These are phyloP conservation scores for Zostera marina DNA, from an alignment of 116 monocot species.

Conservation along the genomic window DNA sequence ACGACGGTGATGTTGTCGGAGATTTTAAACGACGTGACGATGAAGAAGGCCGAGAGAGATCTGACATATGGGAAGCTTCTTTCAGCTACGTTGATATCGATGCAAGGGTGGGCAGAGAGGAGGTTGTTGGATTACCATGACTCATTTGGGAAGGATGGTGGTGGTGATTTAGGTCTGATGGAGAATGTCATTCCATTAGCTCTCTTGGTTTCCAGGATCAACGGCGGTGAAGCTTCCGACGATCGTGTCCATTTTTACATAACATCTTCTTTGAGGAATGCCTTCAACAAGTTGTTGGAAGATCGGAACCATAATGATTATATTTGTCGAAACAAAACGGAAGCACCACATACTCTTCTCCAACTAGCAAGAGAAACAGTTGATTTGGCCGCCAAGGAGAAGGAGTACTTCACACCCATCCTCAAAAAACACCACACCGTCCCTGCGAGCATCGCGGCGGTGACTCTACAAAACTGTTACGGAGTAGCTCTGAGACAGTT, in stretches of 20 bases:
- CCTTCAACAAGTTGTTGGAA: conserved; percentile 62
- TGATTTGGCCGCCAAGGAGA: conserved; percentile 37
- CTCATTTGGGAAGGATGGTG: conserved; percentile 25
- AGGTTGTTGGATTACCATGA: conserved; percentile 64
- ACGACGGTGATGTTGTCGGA: conserved; percentile 42
- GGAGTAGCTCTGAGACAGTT: conserved; percentile 67
- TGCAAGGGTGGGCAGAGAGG: conserved; percentile 78
- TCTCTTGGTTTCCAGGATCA: conserved; percentile 32
- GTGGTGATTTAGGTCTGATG: conserved; percentile 19
- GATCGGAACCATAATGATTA: conserved; percentile 10
- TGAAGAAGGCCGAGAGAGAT: conserved; percentile 37
- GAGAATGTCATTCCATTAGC: conserved; percentile 57
- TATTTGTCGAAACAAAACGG: conserved; percentile 17
- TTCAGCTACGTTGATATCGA: conserved; percentile 29
- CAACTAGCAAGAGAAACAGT: conserved; percentile 55
- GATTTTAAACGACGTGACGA: conserved; percentile 47
- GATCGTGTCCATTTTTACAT: conserved; percentile 59
- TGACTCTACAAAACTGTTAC: conserved; percentile 70
- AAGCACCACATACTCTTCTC: conserved; percentile 27
- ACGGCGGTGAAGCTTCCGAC: conserved; percentile 10
- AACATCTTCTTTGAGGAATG: conserved; percentile 53
- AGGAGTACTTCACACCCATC: conserved; percentile 39
- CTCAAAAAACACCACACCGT: conserved; percentile 49
- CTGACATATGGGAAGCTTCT: conserved; percentile 23
- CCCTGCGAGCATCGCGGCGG: conserved; percentile 44